These are phyloP conservation scores for Cardiospermum halicacabum DNA, from an alignment of 345 rosid genomes.

Conservation along the genomic window DNA sequence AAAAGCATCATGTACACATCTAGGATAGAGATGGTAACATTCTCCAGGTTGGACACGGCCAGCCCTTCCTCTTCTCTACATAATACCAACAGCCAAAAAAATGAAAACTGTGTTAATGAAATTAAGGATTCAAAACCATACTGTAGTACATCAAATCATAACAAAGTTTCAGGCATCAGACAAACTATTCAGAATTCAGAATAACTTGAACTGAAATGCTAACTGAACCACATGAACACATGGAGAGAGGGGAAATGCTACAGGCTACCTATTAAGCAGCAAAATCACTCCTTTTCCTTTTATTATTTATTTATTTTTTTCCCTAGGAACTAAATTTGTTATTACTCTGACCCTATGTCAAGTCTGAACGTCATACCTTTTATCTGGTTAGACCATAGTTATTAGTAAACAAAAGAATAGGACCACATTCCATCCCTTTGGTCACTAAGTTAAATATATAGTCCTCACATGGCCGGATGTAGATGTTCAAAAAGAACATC, in stretches of 20 bases:
- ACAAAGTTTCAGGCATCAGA: not conserved
- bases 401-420: not conserved
- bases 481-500: too few relatives aligned
- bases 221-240: not conserved
- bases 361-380: not conserved
- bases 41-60: slow-evolving; percentile 94
- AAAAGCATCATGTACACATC: slow-evolving; percentile 79
- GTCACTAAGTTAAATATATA: not conserved
- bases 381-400: not conserved
- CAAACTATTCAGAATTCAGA: not conserved
- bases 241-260: not conserved
- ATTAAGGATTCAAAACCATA: not conserved
- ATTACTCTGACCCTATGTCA: not conserved
- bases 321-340: too few relatives aligned
- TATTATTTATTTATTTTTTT: too few relatives aligned
- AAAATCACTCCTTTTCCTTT: too few relatives aligned
- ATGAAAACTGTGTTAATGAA: slow-evolving; percentile 1
- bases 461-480: too few relatives aligned
- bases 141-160: not conserved
- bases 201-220: not conserved
- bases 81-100: slow-evolving; percentile 15
- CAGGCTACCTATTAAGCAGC: not conserved
- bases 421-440: not conserved
- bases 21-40: slow-evolving; percentile 87
- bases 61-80: slow-evolving; percentile 92